phyloP scores from a whole-genome alignment of 495 filamentous ascomycete species.

The Lichina pygmaea region DNA sequence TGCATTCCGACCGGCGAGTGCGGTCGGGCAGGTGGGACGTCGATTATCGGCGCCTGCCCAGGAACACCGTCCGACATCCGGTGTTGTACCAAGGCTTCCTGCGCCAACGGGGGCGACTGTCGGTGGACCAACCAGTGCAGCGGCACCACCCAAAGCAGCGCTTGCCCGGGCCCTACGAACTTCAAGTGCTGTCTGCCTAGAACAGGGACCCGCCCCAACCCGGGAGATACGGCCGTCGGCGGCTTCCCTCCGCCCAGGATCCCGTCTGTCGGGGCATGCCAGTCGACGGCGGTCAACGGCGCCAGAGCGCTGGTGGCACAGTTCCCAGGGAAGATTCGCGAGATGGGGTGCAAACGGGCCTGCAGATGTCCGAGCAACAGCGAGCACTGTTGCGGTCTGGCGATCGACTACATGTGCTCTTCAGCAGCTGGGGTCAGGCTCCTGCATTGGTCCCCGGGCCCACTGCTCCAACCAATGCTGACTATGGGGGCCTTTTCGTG shows the following conservation, averaged over 20 bases:
- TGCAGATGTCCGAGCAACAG: constrained; percentile 10
- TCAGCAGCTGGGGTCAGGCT: not conserved
- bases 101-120: constrained; percentile 12
- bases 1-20: not conserved
- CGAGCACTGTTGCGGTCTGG: constrained; percentile 18
- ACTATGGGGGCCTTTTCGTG: not conserved
- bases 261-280: not conserved
- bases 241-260: not conserved
- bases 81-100: constrained; percentile 17
- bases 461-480: not conserved
- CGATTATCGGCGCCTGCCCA: constrained; percentile 12
- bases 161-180: constrained; percentile 12
- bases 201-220: too few relatives aligned
- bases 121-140: constrained; percentile 14
- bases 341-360: constrained; percentile 8
- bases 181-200: not conserved
- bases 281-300: constrained; percentile 11
- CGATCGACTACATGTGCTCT: not conserved
- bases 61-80: constrained; percentile 11
- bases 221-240: too few relatives aligned
- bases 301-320: constrained; percentile 12
- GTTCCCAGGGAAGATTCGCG: constrained; percentile 12
- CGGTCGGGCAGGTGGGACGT: constrained; percentile 8
- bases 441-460: not conserved
- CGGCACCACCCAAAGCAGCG: constrained; percentile 7